These are phyloP conservation scores for Aspergillus sp. DNA, from an alignment of 2,329 filamentous ascomycete species.

Conservation along the genomic window DNA sequence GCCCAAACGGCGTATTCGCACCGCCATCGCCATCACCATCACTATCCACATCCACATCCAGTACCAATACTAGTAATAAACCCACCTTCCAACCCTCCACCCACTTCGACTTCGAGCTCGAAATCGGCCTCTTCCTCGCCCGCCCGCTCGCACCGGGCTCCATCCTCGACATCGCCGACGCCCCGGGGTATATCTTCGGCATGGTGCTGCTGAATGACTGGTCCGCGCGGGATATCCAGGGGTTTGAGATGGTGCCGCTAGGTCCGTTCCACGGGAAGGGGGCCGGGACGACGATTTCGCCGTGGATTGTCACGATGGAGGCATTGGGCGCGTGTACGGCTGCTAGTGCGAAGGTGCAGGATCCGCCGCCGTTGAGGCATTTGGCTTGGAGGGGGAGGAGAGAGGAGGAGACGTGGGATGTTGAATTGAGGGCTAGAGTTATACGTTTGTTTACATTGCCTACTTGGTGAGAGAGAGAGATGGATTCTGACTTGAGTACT, in stretches of 20 bases:
- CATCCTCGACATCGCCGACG: conserved; percentile 41
- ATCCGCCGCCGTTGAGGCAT: conserved; percentile 9
- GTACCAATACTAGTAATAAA: too few relatives aligned
- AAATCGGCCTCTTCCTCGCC: conserved; percentile 49
- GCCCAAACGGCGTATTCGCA: conserved; percentile 15
- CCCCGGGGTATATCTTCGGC: conserved; percentile 60
- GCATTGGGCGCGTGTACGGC: conserved; percentile 41
- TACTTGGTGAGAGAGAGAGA: too few relatives aligned
- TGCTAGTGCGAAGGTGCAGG: conserved; percentile 1
- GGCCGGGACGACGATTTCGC: conserved; percentile 58
- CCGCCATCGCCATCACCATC: too few relatives aligned
- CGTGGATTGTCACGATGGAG: conserved; percentile 61
- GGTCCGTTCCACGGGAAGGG: conserved; percentile 62
- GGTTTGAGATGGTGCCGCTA: conserved; percentile 58
- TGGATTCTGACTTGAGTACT: background rate
- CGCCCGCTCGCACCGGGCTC: conserved; percentile 41
- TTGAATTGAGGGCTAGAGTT: conserved; percentile 13
- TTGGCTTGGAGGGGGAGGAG: conserved; percentile 5
- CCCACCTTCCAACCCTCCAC: conserved; percentile 37
- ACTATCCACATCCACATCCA: too few relatives aligned
- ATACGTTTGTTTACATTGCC: too few relatives aligned
- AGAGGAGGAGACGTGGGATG: conserved; percentile 8
- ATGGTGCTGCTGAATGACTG: conserved; percentile 64
- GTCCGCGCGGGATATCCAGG: conserved; percentile 61
- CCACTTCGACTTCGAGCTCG: conserved; percentile 52